Evolutionary conservation across 116 monocot genomes (phyloP).

Genomic region (Dioscorea cayenensis): DNA sequence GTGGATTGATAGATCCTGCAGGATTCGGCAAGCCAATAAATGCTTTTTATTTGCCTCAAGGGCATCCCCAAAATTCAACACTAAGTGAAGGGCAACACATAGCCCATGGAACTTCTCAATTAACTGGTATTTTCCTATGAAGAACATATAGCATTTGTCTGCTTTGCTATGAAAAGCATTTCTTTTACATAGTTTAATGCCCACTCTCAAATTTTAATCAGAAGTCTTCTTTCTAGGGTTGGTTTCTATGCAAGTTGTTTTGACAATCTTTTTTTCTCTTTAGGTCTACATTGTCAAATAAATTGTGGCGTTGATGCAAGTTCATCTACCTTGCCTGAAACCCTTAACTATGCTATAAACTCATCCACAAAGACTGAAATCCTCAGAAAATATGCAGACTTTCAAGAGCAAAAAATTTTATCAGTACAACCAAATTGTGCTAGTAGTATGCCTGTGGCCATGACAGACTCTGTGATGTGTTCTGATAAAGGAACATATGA

Average conservation of each 20-base stretch:
- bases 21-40: conserved; percentile 9
- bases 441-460: not conserved
- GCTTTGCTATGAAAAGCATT: no score
- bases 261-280: not conserved
- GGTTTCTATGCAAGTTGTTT: not conserved
- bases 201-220: no score
- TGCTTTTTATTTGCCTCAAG: conserved; percentile 20
- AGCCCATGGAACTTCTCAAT: conserved; percentile 9
- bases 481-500: conserved; percentile 1
- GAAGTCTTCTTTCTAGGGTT: no score
- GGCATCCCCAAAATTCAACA: conserved; percentile 8
- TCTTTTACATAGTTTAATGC: no score
- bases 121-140: conserved; percentile 20
- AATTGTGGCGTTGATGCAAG: not conserved
- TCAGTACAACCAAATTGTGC: not conserved
- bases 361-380: conserved; percentile 4
- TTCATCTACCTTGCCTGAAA: conserved; percentile 3
- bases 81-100: conserved; percentile 10
- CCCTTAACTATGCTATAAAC: not conserved
- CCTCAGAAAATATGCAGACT: not conserved
- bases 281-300: conserved; percentile 14
- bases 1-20: not conserved
- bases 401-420: conserved; percentile 5
- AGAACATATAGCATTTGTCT: not conserved
- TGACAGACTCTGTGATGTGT: conserved; percentile 1